phyloP scores from a whole-genome alignment of 495 filamentous ascomycete genomes.

The Trichocladium antarcticum region DNA sequence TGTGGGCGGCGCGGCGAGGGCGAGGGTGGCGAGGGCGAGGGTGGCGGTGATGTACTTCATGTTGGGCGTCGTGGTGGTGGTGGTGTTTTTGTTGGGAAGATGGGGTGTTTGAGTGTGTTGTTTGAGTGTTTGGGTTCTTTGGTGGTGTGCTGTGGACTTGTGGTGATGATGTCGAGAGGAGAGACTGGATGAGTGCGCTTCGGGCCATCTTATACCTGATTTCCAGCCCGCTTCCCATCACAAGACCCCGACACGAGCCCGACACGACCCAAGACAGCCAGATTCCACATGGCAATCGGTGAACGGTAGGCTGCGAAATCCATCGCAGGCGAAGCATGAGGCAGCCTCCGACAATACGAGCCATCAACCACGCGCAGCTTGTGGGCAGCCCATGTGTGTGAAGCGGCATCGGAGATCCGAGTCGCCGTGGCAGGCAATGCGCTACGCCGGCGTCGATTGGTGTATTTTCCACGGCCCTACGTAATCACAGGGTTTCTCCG shows the following conservation, averaged over 20 bases:
- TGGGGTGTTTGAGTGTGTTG: not conserved
- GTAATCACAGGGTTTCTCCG: no score
- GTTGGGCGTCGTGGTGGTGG: constrained; percentile 1
- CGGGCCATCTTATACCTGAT: constrained; percentile 3
- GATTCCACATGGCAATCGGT: not conserved
- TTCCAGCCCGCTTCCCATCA: not conserved
- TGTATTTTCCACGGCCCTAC: no score
- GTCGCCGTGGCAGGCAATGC: no score
- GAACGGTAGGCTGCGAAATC: not conserved
- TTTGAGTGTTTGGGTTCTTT: not conserved
- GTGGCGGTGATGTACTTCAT: constrained; percentile 15
- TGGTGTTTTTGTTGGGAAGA: not conserved
- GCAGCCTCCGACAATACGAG: constrained; percentile 1
- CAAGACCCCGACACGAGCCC: not conserved
- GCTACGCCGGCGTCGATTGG: no score
- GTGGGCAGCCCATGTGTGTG: not conserved
- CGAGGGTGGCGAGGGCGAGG: constrained; percentile 10
- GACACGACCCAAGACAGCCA: not conserved
- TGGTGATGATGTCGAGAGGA: not conserved
- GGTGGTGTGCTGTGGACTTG: not conserved
- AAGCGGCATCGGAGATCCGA: not conserved
- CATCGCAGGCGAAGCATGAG: not conserved
- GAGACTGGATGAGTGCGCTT: not conserved
- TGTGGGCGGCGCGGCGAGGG: constrained; percentile 6
- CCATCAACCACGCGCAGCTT: not conserved